Evolutionary conservation across 495 filamentous ascomycete genomes (phyloP), one percentile per base, ranked within the genome.

Genomic region (Hypoxylon perforatum): DNA sequence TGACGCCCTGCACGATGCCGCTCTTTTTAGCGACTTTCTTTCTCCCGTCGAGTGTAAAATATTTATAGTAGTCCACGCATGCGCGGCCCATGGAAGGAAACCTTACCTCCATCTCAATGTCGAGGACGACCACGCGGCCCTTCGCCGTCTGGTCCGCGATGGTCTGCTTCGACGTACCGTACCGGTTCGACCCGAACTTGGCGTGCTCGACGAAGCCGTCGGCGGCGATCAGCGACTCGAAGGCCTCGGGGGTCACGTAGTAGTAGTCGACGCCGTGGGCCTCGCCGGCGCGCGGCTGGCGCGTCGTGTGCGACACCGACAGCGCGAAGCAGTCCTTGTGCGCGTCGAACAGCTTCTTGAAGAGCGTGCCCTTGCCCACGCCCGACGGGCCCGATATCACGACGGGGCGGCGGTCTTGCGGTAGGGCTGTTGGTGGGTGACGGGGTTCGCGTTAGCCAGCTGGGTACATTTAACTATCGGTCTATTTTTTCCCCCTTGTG

Each of bases 81-180:
- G 25, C 25, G 25, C 9, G 9, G 35, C 10, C 2, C 4, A 36
- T 11, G 11, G 35, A 21, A 25, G 19, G 50, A 45, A 33, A 67
- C 87, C 65, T 56, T 47, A 72, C 72, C 87, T 97, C 93, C 89
- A 97, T 94, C 83, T 97, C 95, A 74, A 97, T 99, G 77, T 99
- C 90, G 61, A 93, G 77, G 23, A 92, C 84, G 55, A 89, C 90
- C 3, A 85, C 82, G 70, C 81, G 81, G 19, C 90, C 90, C 76
- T 88, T 84, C 62, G 85, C 84, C 5, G 85, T 84, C 63, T 95
- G 87, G 58, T 92, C 84, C 77, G 88, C 85, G 61, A 97, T 89
- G 4, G 91, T 91, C 65, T 84, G 80, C 50, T 91, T 85, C 64
- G 86, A 90, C 6, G 94, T 98, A 18, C 94, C 94, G 77, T 97